A percentile compares a stretch with the other conserved stretches of the same genome.
These are phyloP conservation scores for Spiraea crenata DNA, from an alignment of 331 rosid species.

Conservation along the genomic window DNA sequence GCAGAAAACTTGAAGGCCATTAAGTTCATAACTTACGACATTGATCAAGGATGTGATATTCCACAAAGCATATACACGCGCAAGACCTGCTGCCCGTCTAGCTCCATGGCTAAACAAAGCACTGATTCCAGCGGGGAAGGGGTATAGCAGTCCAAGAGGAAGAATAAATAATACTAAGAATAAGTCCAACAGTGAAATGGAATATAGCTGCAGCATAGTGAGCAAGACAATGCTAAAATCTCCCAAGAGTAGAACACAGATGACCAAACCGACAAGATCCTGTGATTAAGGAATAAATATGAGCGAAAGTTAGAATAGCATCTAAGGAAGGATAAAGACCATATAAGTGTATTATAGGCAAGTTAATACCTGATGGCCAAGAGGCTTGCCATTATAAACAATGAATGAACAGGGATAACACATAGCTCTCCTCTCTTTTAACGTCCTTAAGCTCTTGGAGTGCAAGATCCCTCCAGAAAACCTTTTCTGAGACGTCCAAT, in stretches of 20 bases:
- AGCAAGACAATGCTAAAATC: constrained; percentile 92
- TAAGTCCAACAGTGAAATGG: constrained; percentile 65
- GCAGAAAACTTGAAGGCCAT: background rate
- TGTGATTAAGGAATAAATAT: constrained; percentile 29
- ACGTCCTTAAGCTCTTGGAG: constrained; percentile 53
- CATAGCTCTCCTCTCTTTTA: constrained; percentile 66
- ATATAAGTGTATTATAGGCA: constrained; percentile 16
- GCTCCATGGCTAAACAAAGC: constrained; percentile 98
- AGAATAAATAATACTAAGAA: constrained; percentile 73
- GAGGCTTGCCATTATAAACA: constrained; percentile 69
- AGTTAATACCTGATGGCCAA: constrained; percentile 87
- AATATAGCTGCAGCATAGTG: constrained; percentile 84
- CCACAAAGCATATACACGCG: constrained; percentile 95
- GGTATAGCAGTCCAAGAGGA: constrained; percentile 78
- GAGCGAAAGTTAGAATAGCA: constrained; percentile 23
- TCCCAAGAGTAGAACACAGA: constrained; percentile 85
- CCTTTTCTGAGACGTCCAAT: constrained; percentile 52
- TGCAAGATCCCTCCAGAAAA: constrained; percentile 61
- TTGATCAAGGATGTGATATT: constrained; percentile 87
- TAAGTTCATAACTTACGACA: constrained; percentile 64
- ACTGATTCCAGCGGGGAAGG: constrained; percentile 93
- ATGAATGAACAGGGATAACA: constrained; percentile 60
- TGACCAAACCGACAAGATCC: constrained; percentile 96
- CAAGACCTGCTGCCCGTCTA: constrained; percentile 78
- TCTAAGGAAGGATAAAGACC: constrained; percentile 3